Base-by-base conservation (phyloP, 163 green algal species). In the Scenedesmus sp. region DNA sequence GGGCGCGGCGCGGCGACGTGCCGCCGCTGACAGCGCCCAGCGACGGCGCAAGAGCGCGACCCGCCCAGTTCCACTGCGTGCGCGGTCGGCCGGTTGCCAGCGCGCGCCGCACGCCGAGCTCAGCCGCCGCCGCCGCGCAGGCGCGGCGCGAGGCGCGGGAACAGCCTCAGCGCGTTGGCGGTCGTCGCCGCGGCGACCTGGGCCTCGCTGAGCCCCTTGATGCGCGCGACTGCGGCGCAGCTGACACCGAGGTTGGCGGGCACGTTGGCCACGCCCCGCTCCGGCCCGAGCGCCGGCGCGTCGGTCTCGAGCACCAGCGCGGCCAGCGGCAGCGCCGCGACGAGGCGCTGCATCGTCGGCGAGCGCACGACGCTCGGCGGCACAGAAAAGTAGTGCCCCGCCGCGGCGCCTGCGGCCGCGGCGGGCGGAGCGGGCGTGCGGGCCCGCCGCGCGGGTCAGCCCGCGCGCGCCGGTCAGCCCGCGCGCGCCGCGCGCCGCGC, bases 351-450 rank as follows among this genome's bases (percentile, higher is more conserved):
- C 60, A 60, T 57, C 31, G 74, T 60, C 14, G 60, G 73, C 1
- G 60, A 81, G 17, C 73, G 64, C 34, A 74, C 60, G 31, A 81
- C 51, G 50, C 73, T 81, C 1, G 73, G 73, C 5, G 73, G 60
- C 26, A 74, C 60, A 20, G 31, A 60, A 34, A 74, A 81, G 31
- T 74, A 74, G 45, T 67, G 74, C 9, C 60, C 45, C 5, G 73
- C 58, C 15, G 50, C 44, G 33, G 73, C 73, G 18, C 60, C 47
- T 42, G 22, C 39, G 6, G 39, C 7, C 39, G n/a, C n/a, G n/a
- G n/a, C n/a, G n/a, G n/a, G n/a, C n/a, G n/a, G n/a, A n/a, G n/a
- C n/a, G n/a, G n/a, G n/a, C n/a, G n/a, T n/a, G n/a, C n/a, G n/a
- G n/a, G n/a, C n/a, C n/a, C n/a, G n/a, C n/a, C n/a, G n/a, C n/a